Percentiles rank a stretch among this genome's conserved stretches.
These are phyloP conservation scores for Smittium culicis DNA, from an alignment of 371 early-diverging fungal genomes.

Conservation along the genomic window DNA sequence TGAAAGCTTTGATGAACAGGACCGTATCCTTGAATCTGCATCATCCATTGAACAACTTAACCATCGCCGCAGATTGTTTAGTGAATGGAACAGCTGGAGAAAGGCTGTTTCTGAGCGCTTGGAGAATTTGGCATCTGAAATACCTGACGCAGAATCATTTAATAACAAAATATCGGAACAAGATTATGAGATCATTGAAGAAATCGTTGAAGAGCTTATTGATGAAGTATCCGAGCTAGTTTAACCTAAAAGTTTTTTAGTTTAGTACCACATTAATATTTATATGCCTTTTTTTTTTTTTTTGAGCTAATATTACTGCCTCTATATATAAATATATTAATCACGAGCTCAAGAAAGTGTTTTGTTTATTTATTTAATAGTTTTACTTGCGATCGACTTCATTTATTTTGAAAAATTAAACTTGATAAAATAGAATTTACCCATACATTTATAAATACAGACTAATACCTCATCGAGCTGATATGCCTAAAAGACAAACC, in stretches of 20 bases:
- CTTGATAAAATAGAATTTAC: too few species aligned
- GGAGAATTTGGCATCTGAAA: slow-evolving; percentile 40
- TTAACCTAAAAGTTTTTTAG: slow-evolving; percentile 19
- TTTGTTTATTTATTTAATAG: too few species aligned
- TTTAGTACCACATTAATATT: background rate
- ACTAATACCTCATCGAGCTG: too few species aligned
- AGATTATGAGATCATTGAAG: slow-evolving; percentile 57
- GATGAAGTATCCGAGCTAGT: slow-evolving; percentile 50
- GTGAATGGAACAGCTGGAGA: slow-evolving; percentile 71
- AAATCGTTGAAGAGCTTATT: slow-evolving; percentile 67
- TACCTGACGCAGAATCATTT: slow-evolving; percentile 37
- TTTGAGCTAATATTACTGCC: too few species aligned
- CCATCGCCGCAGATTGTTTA: slow-evolving; percentile 55
- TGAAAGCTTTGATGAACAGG: slow-evolving; percentile 77
- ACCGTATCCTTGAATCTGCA: slow-evolving; percentile 48
- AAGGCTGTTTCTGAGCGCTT: slow-evolving; percentile 44
- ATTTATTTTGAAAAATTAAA: too few species aligned
- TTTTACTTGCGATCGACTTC: too few species aligned
- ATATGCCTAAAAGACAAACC: too few species aligned
- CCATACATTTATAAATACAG: too few species aligned
- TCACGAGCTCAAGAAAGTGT: too few species aligned
- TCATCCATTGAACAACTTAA: slow-evolving; percentile 53
- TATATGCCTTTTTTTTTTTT: background rate
- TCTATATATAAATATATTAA: too few species aligned
- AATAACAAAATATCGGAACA: slow-evolving; percentile 33